Evolutionary conservation across 2,329 filamentous ascomycete species (phyloP).

Genomic region (Aspergillus tanneri): DNA sequence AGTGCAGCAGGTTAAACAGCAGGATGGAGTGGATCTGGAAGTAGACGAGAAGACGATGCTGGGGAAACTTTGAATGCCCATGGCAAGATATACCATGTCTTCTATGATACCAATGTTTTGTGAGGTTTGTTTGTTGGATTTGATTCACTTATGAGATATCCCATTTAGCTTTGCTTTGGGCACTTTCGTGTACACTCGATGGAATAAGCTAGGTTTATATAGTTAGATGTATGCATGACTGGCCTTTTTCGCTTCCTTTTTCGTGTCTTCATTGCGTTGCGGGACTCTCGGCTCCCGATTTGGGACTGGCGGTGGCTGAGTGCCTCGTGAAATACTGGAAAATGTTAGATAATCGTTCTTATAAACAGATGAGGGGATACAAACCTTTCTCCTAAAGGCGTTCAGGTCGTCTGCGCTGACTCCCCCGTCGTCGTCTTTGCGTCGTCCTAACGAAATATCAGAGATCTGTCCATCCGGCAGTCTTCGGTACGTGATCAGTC

Average conservation of each 20-base stretch:
- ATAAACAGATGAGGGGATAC: background rate
- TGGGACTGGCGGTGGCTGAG: too few relatives aligned
- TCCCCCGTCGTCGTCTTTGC: conserved; percentile 37
- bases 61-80: conserved; percentile 25
- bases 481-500: conserved; percentile 81
- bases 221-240: background rate
- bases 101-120: too few relatives aligned
- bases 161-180: background rate
- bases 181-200: background rate
- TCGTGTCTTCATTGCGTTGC: conserved; percentile 4
- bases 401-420: conserved; percentile 66
- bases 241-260: background rate
- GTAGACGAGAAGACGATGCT: conserved; percentile 15
- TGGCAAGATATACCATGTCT: too few relatives aligned
- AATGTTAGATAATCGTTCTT: background rate
- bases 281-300: conserved; percentile 5
- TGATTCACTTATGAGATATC: background rate
- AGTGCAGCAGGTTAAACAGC: conserved; percentile 34
- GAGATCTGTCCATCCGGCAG: conserved; percentile 57
- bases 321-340: conserved; percentile 20
- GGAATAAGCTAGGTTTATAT: background rate
- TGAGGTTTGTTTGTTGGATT: background rate
- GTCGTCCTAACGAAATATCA: conserved; percentile 34
- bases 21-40: conserved; percentile 40
- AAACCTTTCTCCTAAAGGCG: conserved; percentile 58